Evolutionary conservation across 1,284 basidiomycete genomes (phyloP), one percentile per base, ranked within the genome.

Genomic region (Cutaneotrichosporon cavernicola): DNA sequence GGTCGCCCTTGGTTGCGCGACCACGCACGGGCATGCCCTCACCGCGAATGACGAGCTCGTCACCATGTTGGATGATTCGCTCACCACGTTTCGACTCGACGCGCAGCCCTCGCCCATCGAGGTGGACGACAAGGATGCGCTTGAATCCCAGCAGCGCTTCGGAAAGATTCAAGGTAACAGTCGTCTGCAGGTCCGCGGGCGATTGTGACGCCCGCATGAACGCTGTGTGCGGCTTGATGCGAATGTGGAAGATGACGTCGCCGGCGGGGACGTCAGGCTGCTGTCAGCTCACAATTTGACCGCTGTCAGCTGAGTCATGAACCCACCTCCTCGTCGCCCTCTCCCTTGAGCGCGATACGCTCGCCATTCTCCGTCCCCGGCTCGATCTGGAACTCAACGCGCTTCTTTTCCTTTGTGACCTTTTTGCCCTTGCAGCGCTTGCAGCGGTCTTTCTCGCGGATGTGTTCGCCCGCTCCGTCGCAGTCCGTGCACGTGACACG

Each of bases 371-470:
- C 80, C 86, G 93, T 94, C n/a, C 95, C 95, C 61, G 88, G 88
- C 73, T 95, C 91, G 52, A 98, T 85, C 69, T 87, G 84, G 32
- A 95, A 89, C 70, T 94, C 91, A 69, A 92, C 88, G 58, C 90
- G 87, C 56, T 89, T 91, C 83, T 94, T 97, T 75, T 94, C 92
- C 72, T 89, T 89, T 52, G 90, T 85, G 0, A 88, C 90, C 77
- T 89, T 90, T 61, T 86, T 85, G 10, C 95, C 95, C 75, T 96
- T 95, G 81, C 95, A 99, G 76, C 92, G 95, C 81, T 94, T 97
- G 83, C 95, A 98, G 68, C 91, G 94, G 72, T 97, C 95, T 76
- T 96, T 96, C 70, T 96, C 93, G 62, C 89, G 87, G 47, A 96
- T 79, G 72, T 87, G 90, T 72, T 87, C 85, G 1, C 95, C 95